phyloP scores from a whole-genome alignment of 257 asterid genomes.

The Coffea eugenioides region DNA sequence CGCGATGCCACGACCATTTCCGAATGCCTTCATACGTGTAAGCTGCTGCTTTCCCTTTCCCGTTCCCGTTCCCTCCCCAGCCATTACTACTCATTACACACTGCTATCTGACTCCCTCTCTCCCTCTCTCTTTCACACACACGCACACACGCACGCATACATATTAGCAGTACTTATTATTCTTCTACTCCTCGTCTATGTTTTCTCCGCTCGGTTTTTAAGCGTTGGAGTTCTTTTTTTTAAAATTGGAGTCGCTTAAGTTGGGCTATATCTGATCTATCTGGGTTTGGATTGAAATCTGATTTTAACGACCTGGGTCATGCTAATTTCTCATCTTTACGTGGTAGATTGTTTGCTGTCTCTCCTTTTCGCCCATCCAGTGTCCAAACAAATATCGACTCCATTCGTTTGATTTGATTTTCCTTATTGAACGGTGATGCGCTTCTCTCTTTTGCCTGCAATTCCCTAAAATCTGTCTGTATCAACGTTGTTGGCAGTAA shows the following conservation, averaged over 20 bases:
- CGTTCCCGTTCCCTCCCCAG: not conserved
- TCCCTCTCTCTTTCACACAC: not conserved
- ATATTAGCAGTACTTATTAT: too few species aligned
- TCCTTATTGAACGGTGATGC: slow-evolving; percentile 3
- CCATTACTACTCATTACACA: too few species aligned
- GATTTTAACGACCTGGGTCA: slow-evolving; percentile 15
- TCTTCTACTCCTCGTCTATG: not conserved
- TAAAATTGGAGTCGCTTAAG: slow-evolving; percentile 9
- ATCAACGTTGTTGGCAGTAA: slow-evolving; percentile 18
- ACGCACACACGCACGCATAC: too few species aligned
- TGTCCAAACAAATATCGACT: not conserved
- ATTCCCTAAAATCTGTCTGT: slow-evolving; percentile 8
- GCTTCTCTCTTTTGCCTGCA: slow-evolving; percentile 25
- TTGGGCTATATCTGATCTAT: slow-evolving; percentile 16
- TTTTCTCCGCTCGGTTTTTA: not conserved
- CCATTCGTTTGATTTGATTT: slow-evolving; percentile 20
- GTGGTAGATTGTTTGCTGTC: not conserved
- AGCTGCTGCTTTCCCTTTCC: slow-evolving; percentile 20
- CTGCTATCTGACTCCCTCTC: not conserved
- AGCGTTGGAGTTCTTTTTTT: not conserved
- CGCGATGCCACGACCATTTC: slow-evolving; percentile 92
- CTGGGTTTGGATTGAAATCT: not conserved
- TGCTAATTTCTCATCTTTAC: slow-evolving; percentile 2
- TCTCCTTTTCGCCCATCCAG: not conserved
- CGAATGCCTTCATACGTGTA: slow-evolving; percentile 97